phyloP scores from a whole-genome alignment of 352 stramenopile genomes.

The Phytophthora palmivora region DNA sequence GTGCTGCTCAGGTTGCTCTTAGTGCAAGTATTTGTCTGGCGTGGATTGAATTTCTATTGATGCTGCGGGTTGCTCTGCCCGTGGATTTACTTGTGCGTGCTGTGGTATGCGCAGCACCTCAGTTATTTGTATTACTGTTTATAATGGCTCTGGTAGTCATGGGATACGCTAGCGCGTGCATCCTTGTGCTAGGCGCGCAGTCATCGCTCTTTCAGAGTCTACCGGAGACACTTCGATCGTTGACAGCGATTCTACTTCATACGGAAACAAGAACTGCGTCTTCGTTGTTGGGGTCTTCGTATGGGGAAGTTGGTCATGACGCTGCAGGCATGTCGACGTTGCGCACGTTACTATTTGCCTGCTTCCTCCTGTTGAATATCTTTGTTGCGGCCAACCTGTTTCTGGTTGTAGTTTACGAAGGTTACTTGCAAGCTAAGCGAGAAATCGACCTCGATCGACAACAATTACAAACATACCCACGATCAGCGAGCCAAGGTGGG shows the following conservation, averaged over 20 bases:
- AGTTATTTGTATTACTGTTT: slow-evolving; percentile 46
- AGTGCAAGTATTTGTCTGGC: slow-evolving; percentile 49
- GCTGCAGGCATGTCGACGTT: slow-evolving; percentile 34
- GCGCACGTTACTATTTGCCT: slow-evolving; percentile 41
- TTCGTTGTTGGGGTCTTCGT: slow-evolving; percentile 15
- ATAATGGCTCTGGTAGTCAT: slow-evolving; percentile 45
- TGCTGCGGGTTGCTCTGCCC: slow-evolving; percentile 45
- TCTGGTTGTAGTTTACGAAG: slow-evolving; percentile 54
- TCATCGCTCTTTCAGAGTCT: slow-evolving; percentile 47
- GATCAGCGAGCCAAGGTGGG: neutral
- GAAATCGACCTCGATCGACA: slow-evolving; percentile 31
- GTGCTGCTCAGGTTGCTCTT: slow-evolving; percentile 44
- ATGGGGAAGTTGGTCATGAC: slow-evolving; percentile 28
- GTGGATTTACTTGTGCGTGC: slow-evolving; percentile 54
- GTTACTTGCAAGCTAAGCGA: slow-evolving; percentile 39
- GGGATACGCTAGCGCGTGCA: slow-evolving; percentile 55
- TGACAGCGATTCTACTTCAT: slow-evolving; percentile 48
- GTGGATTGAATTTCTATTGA: slow-evolving; percentile 52
- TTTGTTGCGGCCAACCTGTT: slow-evolving; percentile 57
- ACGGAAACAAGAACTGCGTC: slow-evolving; percentile 22
- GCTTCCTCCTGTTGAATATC: slow-evolving; percentile 54
- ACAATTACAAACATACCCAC: neutral
- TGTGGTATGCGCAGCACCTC: slow-evolving; percentile 32
- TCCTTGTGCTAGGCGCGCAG: slow-evolving; percentile 45
- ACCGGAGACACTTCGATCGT: slow-evolving; percentile 35